Evolutionary conservation across 345 rosid species (phyloP).

Genomic region (Physaria fendleri): DNA sequence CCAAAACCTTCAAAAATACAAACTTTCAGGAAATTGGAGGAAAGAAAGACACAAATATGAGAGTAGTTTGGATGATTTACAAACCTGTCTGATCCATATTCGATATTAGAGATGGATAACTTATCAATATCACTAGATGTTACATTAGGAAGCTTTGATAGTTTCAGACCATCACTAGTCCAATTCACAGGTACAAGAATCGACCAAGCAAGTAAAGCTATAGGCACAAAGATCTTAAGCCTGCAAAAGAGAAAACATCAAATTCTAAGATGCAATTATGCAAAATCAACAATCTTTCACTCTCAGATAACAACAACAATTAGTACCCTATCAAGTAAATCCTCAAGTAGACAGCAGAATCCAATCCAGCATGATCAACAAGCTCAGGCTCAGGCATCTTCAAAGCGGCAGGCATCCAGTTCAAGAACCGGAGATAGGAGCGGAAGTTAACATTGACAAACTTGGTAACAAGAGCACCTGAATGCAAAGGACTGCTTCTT

Average conservation of each 20-base stretch:
- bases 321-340: conserved; percentile 84
- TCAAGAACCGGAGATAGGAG: conserved; percentile 63
- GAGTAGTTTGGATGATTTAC: background rate
- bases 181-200: conserved; percentile 81
- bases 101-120: conserved; percentile 81
- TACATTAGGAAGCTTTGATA: conserved; percentile 40
- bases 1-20: conserved; percentile 62
- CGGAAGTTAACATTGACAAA: conserved; percentile 72
- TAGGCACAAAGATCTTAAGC: conserved; percentile 80
- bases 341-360: conserved; percentile 89
- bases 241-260: conserved; percentile 29
- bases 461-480: conserved; percentile 53
- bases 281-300: conserved; percentile 6
- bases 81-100: conserved; percentile 59
- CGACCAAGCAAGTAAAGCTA: conserved; percentile 69
- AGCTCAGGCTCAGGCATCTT: conserved; percentile 93
- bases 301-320: background rate
- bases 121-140: conserved; percentile 84
- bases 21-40: background rate
- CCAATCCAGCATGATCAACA: conserved; percentile 91
- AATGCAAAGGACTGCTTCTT: conserved; percentile 56
- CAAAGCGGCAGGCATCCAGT: conserved; percentile 92
- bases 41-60: background rate
- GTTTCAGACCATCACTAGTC: conserved; percentile 51
- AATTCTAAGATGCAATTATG: background rate